Evolutionary conservation across 306 rosid genomes (phyloP).

Genomic region (Canavalia ensiformis): DNA sequence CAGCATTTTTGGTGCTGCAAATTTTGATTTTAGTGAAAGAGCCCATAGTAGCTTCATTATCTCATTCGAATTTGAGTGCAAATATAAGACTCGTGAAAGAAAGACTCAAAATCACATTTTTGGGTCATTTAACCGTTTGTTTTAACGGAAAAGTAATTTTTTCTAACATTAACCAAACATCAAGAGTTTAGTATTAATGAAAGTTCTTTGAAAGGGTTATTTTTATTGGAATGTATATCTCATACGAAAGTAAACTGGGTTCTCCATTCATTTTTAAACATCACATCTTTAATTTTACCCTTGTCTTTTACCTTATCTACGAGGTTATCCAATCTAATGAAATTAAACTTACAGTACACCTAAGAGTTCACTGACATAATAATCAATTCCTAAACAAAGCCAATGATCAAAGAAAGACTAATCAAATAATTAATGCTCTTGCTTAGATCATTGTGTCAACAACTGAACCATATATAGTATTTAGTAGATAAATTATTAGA

Average conservation of each 20-base stretch:
- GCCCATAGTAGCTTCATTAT: not conserved
- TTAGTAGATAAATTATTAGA: not conserved
- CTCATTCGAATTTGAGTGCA: not conserved
- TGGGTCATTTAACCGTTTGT: not conserved
- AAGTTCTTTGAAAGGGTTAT: not conserved
- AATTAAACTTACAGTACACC: not conserved
- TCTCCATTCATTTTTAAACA: not conserved
- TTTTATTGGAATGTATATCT: not conserved
- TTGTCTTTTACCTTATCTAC: not conserved
- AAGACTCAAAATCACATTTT: not conserved
- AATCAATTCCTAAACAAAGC: not conserved
- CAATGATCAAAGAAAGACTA: not conserved
- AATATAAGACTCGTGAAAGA: not conserved
- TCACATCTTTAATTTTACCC: constrained; percentile 4
- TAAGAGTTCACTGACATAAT: not conserved
- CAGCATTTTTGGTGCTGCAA: not conserved
- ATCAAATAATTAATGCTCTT: not conserved
- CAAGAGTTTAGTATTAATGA: not conserved
- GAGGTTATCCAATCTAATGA: constrained; percentile 8
- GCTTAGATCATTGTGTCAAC: not conserved
- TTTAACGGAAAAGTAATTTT: not conserved
- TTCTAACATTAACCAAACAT: not conserved
- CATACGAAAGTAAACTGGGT: not conserved
- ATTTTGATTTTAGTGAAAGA: not conserved
- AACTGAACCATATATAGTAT: not conserved